Evolutionary conservation across 352 stramenopile genomes (phyloP).

Genomic region (Phytophthora tentaculata): DNA sequence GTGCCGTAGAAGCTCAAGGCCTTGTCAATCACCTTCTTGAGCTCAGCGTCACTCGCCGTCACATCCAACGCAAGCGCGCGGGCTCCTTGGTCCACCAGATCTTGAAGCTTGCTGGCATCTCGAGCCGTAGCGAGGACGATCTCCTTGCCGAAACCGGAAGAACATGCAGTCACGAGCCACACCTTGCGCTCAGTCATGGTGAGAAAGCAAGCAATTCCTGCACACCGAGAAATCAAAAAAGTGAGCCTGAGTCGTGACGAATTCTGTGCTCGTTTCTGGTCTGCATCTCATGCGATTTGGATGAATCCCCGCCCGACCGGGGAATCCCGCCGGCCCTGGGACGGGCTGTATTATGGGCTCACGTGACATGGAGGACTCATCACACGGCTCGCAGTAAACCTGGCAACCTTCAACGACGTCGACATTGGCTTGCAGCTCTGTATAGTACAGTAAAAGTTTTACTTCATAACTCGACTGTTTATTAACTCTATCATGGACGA

Average conservation of each 20-base stretch:
- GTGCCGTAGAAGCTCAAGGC: conserved; percentile 45
- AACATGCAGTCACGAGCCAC: conserved; percentile 63
- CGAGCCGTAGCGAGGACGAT: conserved; percentile 55
- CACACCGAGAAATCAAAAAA: conserved; percentile 18
- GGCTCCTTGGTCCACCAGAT: conserved; percentile 41
- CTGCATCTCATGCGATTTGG: conserved; percentile 19
- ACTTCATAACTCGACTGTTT: conserved; percentile 2
- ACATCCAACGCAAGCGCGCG: conserved; percentile 45
- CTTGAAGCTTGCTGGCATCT: conserved; percentile 39
- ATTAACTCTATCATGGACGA: conserved; percentile 16
- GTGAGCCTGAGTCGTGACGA: neutral
- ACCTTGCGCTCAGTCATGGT: conserved; percentile 40
- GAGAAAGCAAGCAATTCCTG: conserved; percentile 8
- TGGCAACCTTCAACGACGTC: conserved; percentile 13
- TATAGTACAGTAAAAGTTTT: neutral
- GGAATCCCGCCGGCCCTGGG: no score
- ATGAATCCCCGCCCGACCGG: no score
- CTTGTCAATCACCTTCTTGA: conserved; percentile 37
- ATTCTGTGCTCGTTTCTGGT: conserved; percentile 9
- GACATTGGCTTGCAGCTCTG: conserved; percentile 7
- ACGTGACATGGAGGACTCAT: conserved; percentile 24
- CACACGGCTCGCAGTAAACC: conserved; percentile 5
- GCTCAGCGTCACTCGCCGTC: conserved; percentile 41
- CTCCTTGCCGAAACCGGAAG: conserved; percentile 52
- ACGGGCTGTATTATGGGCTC: no score